phyloP scores from a whole-genome alignment of 768 basidiomycete genomes.

The Hortiboletus campestris region DNA sequence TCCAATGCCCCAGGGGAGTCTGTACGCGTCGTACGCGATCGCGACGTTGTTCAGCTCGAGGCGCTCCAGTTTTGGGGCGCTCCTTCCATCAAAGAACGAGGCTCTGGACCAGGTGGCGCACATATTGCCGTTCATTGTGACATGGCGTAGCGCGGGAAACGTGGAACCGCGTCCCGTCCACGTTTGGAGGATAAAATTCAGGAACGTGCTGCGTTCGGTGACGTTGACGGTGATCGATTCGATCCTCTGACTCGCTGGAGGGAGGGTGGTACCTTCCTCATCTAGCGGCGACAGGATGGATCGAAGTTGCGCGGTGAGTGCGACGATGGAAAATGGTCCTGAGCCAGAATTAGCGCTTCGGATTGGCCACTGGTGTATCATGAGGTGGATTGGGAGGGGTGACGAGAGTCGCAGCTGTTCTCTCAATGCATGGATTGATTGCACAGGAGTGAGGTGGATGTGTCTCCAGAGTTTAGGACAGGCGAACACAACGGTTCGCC shows the following conservation, averaged over 20 bases:
- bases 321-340: conserved; percentile 11
- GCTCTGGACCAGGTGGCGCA: conserved; percentile 19
- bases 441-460: conserved; percentile 15
- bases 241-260: conserved; percentile 10
- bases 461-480: conserved; percentile 22
- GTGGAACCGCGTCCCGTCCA: conserved; percentile 14
- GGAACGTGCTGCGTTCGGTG: conserved; percentile 15
- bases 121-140: conserved; percentile 12
- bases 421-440: conserved; percentile 5
- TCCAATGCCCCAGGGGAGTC: conserved; percentile 11
- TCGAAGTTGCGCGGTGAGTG: conserved; percentile 17
- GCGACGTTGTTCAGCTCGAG: conserved; percentile 21
- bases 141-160: conserved; percentile 10
- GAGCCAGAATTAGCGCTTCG: conserved; percentile 2
- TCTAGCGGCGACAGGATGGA: conserved; percentile 10
- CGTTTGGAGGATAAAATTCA: conserved; percentile 18
- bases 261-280: not conserved
- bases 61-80: conserved; percentile 9
- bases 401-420: conserved; percentile 19
- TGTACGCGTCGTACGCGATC: conserved; percentile 5
- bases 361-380: conserved; percentile 21
- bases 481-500: conserved; percentile 14
- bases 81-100: conserved; percentile 20
- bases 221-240: conserved; percentile 17
- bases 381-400: conserved; percentile 11